phyloP scores from a whole-genome alignment of 2,329 filamentous ascomycete species.

The Aschersonia sp. region DNA sequence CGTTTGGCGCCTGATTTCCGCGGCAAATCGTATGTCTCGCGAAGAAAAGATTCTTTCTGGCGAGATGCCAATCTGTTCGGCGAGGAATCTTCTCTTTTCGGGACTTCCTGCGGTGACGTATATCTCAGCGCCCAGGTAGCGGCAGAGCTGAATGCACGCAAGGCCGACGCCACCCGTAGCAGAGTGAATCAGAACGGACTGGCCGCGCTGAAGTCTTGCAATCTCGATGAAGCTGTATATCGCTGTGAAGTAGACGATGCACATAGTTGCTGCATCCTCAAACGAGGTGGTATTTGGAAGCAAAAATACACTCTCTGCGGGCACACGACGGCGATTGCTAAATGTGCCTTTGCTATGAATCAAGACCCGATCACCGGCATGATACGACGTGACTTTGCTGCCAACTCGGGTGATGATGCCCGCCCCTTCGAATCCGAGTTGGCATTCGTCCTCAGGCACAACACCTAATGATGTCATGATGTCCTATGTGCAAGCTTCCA shows the following conservation, averaged over 20 bases:
- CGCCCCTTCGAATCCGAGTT: slow-evolving; percentile 8
- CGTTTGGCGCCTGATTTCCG: neutral
- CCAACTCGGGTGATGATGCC: slow-evolving; percentile 7
- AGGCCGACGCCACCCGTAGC: slow-evolving; percentile 15
- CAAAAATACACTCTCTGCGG: neutral
- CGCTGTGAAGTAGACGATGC: slow-evolving; percentile 15
- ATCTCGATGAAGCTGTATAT: slow-evolving; percentile 15
- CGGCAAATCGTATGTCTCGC: neutral
- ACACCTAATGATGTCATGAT: neutral
- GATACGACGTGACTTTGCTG: neutral
- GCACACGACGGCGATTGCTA: neutral
- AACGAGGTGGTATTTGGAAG: neutral
- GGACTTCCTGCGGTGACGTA: slow-evolving; percentile 12
- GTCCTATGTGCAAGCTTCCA: no score
- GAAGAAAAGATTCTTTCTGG: slow-evolving; percentile 5
- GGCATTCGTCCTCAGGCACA: neutral
- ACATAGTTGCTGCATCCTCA: slow-evolving; percentile 1
- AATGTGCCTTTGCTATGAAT: no score
- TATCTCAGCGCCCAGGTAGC: slow-evolving; percentile 10
- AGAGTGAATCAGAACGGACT: slow-evolving; percentile 15
- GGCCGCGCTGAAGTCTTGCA: slow-evolving; percentile 9
- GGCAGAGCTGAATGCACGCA: slow-evolving; percentile 12
- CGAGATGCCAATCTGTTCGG: slow-evolving; percentile 8
- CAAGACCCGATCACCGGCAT: neutral
- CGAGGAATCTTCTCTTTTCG: slow-evolving; percentile 12